Conservation (phyloP, 2,329 filamentous ascomycete species). For the Fusarium annulatum region DNA sequence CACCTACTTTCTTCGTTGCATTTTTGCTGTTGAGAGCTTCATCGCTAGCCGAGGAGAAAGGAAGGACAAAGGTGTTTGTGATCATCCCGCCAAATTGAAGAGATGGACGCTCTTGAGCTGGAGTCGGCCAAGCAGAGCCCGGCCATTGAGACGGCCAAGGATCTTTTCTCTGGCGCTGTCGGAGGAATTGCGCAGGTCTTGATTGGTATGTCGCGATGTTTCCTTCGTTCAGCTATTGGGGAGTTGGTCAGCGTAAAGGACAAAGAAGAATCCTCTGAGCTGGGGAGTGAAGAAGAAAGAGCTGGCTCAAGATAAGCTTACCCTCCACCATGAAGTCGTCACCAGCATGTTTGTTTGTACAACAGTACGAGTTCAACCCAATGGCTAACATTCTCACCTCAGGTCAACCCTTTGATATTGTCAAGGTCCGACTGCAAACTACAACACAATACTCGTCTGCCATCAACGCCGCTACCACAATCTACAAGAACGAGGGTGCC, state of each 20-base stretch:
- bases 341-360: background rate
- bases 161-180: constrained; percentile 88
- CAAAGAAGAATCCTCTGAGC: constrained; percentile 49
- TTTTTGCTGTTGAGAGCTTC: background rate
- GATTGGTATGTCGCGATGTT: constrained; percentile 68
- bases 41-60: background rate
- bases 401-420: constrained; percentile 86
- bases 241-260: background rate
- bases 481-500: constrained; percentile 88
- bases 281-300: background rate
- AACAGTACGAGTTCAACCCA: background rate
- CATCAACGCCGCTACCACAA: constrained; percentile 81
- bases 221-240: background rate
- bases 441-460: constrained; percentile 83
- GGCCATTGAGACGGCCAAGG: constrained; percentile 77
- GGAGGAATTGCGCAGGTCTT: constrained; percentile 95
- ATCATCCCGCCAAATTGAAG: background rate
- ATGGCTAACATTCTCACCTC: constrained; percentile 5
- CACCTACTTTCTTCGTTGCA: background rate
- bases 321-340: constrained; percentile 19
- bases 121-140: constrained; percentile 49
- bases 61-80: background rate
- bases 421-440: constrained; percentile 97
- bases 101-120: constrained; percentile 51
- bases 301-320: constrained; percentile 13